Conservation (phyloP, 83 land plant genomes). For the Picea abies region DNA sequence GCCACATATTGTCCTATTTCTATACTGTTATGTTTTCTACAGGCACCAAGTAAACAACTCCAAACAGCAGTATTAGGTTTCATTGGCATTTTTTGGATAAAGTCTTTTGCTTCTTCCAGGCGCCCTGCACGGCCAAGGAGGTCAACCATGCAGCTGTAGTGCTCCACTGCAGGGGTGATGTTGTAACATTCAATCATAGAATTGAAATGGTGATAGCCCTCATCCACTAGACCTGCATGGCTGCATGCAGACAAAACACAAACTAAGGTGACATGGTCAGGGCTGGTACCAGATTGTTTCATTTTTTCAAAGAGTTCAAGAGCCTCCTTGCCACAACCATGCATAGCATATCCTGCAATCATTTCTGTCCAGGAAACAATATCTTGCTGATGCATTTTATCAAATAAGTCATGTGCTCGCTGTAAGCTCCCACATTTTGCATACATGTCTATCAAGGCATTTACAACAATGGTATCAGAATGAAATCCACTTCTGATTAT, state of each 20-base stretch:
- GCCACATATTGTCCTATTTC: neutral
- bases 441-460: conserved; percentile 55
- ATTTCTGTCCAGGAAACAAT: conserved; percentile 53
- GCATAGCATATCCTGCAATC: conserved; percentile 23
- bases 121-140: conserved; percentile 37
- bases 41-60: neutral
- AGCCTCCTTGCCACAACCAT: neutral
- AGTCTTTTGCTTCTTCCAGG: conserved; percentile 31
- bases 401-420: conserved; percentile 34
- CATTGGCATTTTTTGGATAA: conserved; percentile 35
- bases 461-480: conserved; percentile 26
- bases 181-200: neutral
- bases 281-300: neutral
- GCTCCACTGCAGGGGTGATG: conserved; percentile 19
- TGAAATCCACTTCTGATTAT: conserved; percentile 25
- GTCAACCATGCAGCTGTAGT: conserved; percentile 42
- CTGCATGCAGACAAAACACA: conserved; percentile 3
- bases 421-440: conserved; percentile 39
- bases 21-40: neutral
- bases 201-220: conserved; percentile 1
- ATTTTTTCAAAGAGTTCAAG: neutral
- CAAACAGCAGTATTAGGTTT: conserved; percentile 20
- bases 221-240: conserved; percentile 1
- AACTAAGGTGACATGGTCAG: neutral
- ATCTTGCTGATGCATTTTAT: conserved; percentile 33